phyloP scores from a whole-genome alignment of 345 rosid genomes.

The Rhodamnia argentea region DNA sequence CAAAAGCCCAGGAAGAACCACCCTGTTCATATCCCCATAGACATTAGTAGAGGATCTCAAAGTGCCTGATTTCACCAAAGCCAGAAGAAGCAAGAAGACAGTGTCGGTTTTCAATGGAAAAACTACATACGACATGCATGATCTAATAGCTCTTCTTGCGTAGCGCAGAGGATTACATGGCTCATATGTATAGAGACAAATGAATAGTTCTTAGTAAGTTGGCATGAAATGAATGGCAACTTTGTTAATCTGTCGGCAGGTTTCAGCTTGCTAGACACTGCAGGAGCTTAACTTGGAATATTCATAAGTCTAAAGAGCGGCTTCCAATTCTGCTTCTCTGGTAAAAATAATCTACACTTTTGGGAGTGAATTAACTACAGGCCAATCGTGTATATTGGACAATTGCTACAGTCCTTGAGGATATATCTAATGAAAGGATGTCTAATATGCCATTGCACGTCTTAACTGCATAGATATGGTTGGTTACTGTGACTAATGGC shows the following conservation, averaged over 20 bases:
- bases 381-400: neutral
- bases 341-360: neutral
- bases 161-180: neutral
- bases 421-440: neutral
- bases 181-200: neutral
- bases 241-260: neutral
- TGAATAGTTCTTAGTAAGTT: neutral
- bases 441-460: neutral
- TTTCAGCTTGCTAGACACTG: neutral
- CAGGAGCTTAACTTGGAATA: neutral
- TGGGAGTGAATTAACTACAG: neutral
- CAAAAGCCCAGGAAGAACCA: neutral
- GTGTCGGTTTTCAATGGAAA: neutral
- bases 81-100: neutral
- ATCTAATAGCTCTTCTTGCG: neutral
- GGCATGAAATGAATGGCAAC: neutral
- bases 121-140: neutral
- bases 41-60: neutral
- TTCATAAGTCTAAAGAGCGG: neutral
- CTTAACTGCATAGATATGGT: neutral
- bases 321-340: neutral
- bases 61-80: neutral
- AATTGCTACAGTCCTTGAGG: neutral
- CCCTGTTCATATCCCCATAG: neutral
- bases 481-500: neutral